Evolutionary conservation across 2,329 filamentous ascomycete species (phyloP), one percentile per base, ranked within the genome.

Genomic region (Neodidymelliopsis sp.): DNA sequence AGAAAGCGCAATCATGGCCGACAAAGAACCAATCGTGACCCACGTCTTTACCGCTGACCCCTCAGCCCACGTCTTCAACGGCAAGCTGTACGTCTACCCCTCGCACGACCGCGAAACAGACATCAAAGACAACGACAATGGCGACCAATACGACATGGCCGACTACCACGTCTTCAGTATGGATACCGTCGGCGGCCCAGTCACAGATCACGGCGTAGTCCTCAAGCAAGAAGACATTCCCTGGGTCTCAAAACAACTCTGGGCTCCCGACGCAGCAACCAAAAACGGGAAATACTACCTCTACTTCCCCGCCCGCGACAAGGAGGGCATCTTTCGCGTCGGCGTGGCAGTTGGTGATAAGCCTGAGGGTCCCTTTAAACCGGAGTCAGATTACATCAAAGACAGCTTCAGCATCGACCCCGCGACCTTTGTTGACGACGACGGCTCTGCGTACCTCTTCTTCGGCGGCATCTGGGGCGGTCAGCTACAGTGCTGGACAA

Each of bases 381-480:
- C 89, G 0, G 84, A 91, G 53, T 76, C 82, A 6, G 76, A 83
- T 46, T 81, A 81, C 10, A 90, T 92, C 63, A 67, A 77, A 39
- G 88, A 87, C 1, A 87, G 82, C 57, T 91, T 85, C 74, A 89
- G 84, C 63, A 91, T 92, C 65, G 89, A 92, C 66, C 89, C 89
- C 0, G 88, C 89, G 10, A 80, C 78, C 24, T 90, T 91, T 56
- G 87, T 91, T 12, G 89, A 92, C 66, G 83, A 83, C 33, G 83
- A 87, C 57, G 82, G 78, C 8, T 68, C 79, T 40, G 84, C 81
- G 3, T 89, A 88, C 66, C 69, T 89, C 16, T 92, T 91, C 72
- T 91, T 91, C 59, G 89, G 89, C 33, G 89, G 89, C 0, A 80
- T 92, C 16, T 92, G 89, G 89, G 89, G 89, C 49, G 89, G 89